Percentiles rank a stretch among this genome's conserved stretches.
Conservation (phyloP, 176 grass and related monocot genomes). For the Aechmea fasciata region DNA sequence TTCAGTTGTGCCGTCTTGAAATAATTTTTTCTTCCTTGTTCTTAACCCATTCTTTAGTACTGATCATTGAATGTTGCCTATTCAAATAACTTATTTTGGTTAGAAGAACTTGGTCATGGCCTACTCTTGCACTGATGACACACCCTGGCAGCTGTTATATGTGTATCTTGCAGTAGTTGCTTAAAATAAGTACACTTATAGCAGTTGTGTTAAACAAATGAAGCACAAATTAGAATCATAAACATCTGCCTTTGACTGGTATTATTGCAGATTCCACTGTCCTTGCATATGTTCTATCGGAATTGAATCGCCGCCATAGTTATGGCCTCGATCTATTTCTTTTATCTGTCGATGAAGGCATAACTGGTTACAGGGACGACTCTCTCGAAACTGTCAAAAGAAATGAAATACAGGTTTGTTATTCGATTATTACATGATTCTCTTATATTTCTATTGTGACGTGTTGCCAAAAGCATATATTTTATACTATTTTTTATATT, state of each 20-base stretch:
- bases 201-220: background rate
- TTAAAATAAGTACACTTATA: no score
- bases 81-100: no score
- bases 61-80: no score
- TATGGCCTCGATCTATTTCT: slow-evolving; percentile 94
- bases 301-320: slow-evolving; percentile 61
- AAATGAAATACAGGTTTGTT: slow-evolving; percentile 83
- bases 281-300: slow-evolving; percentile 79
- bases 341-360: slow-evolving; percentile 89
- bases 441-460: background rate
- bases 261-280: slow-evolving; percentile 85
- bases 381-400: slow-evolving; percentile 98
- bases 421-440: background rate
- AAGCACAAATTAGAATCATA: background rate
- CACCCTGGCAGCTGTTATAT: no score
- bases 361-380: slow-evolving; percentile 93
- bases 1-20: no score
- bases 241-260: slow-evolving; percentile 10
- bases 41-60: no score
- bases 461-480: no score
- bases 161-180: no score
- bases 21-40: no score
- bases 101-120: no score
- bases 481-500: background rate
- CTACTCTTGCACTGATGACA: no score